Percentiles rank a stretch among this genome's conserved stretches.
Conservation (phyloP, 371 early-diverging fungal species). For the Mucor racemosus region DNA sequence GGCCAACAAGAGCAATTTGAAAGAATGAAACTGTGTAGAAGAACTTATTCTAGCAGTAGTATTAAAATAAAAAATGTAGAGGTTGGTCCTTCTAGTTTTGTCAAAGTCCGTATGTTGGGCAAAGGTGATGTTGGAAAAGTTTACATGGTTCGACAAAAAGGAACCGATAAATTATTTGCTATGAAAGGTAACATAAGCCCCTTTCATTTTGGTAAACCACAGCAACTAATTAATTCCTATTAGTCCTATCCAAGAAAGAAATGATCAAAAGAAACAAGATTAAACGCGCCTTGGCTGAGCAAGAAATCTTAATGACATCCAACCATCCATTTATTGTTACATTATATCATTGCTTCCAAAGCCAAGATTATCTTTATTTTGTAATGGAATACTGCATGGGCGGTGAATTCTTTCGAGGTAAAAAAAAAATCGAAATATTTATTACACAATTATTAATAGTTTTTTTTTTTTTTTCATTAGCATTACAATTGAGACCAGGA, state of each 20-base stretch:
- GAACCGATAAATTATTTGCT: constrained; percentile 83
- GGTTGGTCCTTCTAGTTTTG: constrained; percentile 86
- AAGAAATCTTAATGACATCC: constrained; percentile 89
- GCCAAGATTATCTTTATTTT: constrained; percentile 92
- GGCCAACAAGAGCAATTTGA: constrained; percentile 16
- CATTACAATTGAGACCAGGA: constrained; percentile 84
- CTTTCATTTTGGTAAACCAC: background rate
- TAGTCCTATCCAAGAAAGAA: constrained; percentile 90
- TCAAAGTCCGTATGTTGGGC: constrained; percentile 85
- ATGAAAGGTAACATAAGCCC: constrained; percentile 76
- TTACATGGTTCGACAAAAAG: constrained; percentile 90
- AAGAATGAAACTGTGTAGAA: constrained; percentile 35
- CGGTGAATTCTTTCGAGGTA: constrained; percentile 96
- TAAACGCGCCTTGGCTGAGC: constrained; percentile 94
- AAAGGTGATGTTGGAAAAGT: constrained; percentile 98
- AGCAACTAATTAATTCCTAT: background rate
- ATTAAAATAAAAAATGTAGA: constrained; percentile 75
- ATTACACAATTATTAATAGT: background rate
- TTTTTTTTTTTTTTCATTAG: constrained; percentile 35
- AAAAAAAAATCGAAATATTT: background rate
- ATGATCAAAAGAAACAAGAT: constrained; percentile 97
- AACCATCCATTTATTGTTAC: constrained; percentile 98
- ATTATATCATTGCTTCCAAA: constrained; percentile 95
- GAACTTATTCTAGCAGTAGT: constrained; percentile 78
- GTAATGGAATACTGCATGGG: constrained; percentile 99